Base-by-base conservation (phyloP, 2,329 filamentous ascomycete genomes). In the Iodosphaeria phyllophila region DNA sequence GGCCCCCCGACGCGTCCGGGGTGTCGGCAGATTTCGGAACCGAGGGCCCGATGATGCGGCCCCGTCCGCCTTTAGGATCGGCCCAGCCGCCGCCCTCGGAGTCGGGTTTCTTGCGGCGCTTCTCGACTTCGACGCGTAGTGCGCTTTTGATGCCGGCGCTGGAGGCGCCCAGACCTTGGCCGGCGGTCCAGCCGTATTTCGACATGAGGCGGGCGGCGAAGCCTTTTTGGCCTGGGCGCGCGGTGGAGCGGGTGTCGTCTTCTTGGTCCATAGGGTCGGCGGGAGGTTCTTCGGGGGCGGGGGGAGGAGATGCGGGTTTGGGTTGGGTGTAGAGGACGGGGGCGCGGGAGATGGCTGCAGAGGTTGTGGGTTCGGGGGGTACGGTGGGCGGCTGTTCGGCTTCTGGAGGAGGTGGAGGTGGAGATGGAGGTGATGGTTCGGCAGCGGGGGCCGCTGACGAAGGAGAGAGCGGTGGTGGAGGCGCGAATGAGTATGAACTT, bases 161-260 rank as follows among this genome's bases (percentile, higher is more conserved):
- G 32, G 74, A 66, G 10, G 80, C 83, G 35, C 89, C 89, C 4
- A 98, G 67, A 12, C 89, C 89, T 32, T 74, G 65, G 13, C 89
- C 89, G 41, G 84, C 75, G 18, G 72, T 74, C 79, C 84, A 95
- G 28, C 89, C 89, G 51, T 92, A 89, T 46, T 93, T 95, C 32
- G 70, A 66, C 70, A 98, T 82, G 28, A 95, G 65, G 17, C 83
- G 75, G 35, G 83, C 69, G 1, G 82, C 89, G 47, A 92, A 92
- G 25, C 74, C 78, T 34, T 72, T 66, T 47, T 92, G 78, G 10
- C 82, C 80, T 0, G 83, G 82, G 3, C 35, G 12, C 35, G 38
- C 15, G 39, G 10, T 3, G 16, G 15, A 2, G 17, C 16, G 12
- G 36, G 14, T 40, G 32, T 35, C 37, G 16, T 35, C 29, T 14